Conservation (phyloP, 2,329 filamentous ascomycete species). For the Colletotrichum gloeosporioides region DNA sequence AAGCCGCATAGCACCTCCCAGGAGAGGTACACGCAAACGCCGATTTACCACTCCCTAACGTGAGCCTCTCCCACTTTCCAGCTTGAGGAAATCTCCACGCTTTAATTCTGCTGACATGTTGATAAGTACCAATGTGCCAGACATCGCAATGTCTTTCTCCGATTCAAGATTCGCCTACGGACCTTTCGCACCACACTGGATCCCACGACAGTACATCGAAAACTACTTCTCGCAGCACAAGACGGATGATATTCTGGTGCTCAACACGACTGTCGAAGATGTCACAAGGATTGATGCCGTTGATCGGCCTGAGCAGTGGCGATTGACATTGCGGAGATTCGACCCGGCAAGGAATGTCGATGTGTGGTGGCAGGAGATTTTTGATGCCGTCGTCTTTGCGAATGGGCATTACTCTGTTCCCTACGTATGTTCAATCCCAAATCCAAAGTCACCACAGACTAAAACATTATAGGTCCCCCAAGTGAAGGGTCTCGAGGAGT, state of each 20-base stretch:
- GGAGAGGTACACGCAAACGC: constrained; percentile 52
- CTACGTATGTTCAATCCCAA: constrained; percentile 38
- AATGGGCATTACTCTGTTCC: constrained; percentile 51
- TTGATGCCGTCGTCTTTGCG: constrained; percentile 49
- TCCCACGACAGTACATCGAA: constrained; percentile 61
- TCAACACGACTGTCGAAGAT: constrained; percentile 60
- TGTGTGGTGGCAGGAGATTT: constrained; percentile 58
- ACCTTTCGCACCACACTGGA: constrained; percentile 59
- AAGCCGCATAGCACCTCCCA: constrained; percentile 43
- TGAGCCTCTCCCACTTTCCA: constrained; percentile 28
- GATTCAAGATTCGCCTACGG: constrained; percentile 59
- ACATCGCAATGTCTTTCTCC: constrained; percentile 62
- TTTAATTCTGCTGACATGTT: not conserved
- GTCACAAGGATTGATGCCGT: constrained; percentile 36
- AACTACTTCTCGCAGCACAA: constrained; percentile 58
- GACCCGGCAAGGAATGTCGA: constrained; percentile 49
- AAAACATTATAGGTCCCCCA: constrained; percentile 41
- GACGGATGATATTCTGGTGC: constrained; percentile 48
- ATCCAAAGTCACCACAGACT: not conserved
- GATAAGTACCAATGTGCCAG: constrained; percentile 58
- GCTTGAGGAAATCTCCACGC: rapidly evolving
- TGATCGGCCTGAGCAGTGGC: constrained; percentile 41
- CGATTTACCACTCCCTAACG: constrained; percentile 58
- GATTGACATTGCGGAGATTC: constrained; percentile 50
- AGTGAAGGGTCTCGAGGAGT: constrained; percentile 49